Evolutionary conservation across 108 stramenopile species (phyloP), one percentile per base, ranked within the genome.

Genomic region (Discostella stelligeroides): DNA sequence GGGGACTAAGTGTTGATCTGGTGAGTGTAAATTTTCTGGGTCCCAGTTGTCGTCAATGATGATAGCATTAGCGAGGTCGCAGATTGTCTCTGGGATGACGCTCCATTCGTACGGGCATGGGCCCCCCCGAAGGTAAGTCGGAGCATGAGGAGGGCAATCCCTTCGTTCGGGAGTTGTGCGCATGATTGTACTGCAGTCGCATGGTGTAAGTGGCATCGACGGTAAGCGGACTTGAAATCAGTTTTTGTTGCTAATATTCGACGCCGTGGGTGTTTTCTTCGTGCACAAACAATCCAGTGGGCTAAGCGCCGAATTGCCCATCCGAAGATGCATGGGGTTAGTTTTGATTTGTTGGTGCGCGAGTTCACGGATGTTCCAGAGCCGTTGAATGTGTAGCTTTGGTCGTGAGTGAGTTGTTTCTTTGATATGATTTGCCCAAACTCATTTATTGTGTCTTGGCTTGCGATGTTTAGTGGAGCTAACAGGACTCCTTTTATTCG

Each of bases 51-150:
- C 28, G 57, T 58, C 17, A 13, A 10, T 27, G 0, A 76, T 45
- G 9, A 76, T 51, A 4, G 40, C 53, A n/a, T 49, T 76, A 42
- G 60, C 20, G 4, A 76, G 28, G n/a, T n/a, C n/a, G n/a, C n/a
- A n/a, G n/a, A n/a, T n/a, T n/a, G n/a, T n/a, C n/a, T n/a, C n/a
- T n/a, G 76, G 55, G 10, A 70, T 2, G 25, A 23, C 25, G 0
- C 75, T 50, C 38, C 49, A 76, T 53, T 62, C 67, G 7, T 13
- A 61, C 0, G 75, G 75, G 47, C 75, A 23, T 34, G 60, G 60
- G 57, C 30, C 3, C 75, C 75, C 0, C 75, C 75, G 5, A 76
- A 76, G 0, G 75, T 53, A 1, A 69, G 67, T 23, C 75, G 3
- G 2, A 60, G 46, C 1, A 40, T 17, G 13, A 69, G 40, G 25